Base-by-base conservation (phyloP, 345 rosid species). In the Zanthoxylum bungeanum region DNA sequence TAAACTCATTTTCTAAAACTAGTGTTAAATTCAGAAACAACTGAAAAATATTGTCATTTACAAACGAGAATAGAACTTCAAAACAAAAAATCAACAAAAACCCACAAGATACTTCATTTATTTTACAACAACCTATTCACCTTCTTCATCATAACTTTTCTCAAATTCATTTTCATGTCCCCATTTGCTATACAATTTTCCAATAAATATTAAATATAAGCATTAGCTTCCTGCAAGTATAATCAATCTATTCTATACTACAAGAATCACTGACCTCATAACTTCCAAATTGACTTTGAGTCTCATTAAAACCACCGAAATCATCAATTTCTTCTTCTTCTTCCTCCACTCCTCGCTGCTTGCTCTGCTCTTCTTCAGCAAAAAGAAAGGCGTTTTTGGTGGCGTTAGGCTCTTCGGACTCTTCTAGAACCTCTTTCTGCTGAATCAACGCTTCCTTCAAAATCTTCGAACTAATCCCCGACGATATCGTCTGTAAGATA, bases 391-490 rank as follows among this genome's bases (percentile, higher is more conserved):
- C 85, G 16, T 47, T 17, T 28, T 58, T 71, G 66, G 30, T 59
- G 17, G 71, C 82, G 60, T 80, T 80, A 33, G 64, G 72, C 31
- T 66, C 78, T 70, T 77, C 88, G 0, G 74, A 85, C 74, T 88
- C 98, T 42, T 89, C 92, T 47, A 78, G 83, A 53, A 92, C 71
- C 79, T 95, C 99, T 80, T 78, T 91, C 79, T 88, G 98, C 77
- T 92, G 99, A 46, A 85, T 76, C 74, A 91, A 78, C 0, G 98
- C 98, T 77, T 83, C 90, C 74, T 91, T 95, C 81, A 95, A 66
- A 60, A 95, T 95, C 82, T 90, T 92, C 11, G 90, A 82, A 79
- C 92, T 95, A 62, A 90, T 85, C 49, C 88, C 86, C 28, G 91
- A 79, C 0, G 90, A 85, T 49, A 95, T 85, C 81, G 85, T 68